Evolutionary conservation across 2,329 filamentous ascomycete genomes (phyloP).

Genomic region (Nigrograna mackinnonii): DNA sequence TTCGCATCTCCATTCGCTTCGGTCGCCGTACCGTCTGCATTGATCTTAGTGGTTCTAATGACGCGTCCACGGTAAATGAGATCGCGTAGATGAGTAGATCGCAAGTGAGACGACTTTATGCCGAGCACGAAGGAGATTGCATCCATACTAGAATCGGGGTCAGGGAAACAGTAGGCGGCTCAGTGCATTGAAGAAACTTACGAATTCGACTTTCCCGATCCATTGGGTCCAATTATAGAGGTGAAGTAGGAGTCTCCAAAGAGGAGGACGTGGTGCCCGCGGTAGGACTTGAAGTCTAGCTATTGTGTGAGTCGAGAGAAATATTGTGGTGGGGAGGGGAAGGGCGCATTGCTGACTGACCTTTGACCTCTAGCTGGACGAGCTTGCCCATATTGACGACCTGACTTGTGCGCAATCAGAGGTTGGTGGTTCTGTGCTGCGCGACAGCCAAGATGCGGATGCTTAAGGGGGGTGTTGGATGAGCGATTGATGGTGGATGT

Average conservation of each 20-base stretch:
- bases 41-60: slow-evolving; percentile 88
- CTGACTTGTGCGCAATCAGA: too few species aligned
- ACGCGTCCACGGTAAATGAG: slow-evolving; percentile 95
- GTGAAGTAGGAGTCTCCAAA: slow-evolving; percentile 99
- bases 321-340: neutral
- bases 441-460: too few species aligned
- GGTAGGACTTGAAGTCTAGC: slow-evolving; percentile 99
- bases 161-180: neutral
- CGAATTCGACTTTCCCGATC: slow-evolving; percentile 99
- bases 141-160: slow-evolving; percentile 73
- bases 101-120: slow-evolving; percentile 97
- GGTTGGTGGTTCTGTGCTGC: too few species aligned
- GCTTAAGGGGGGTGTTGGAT: slow-evolving; percentile 2
- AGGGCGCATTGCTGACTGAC: slow-evolving; percentile 65
- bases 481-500: slow-evolving; percentile 4
- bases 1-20: slow-evolving; percentile 42
- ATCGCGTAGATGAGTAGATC: slow-evolving; percentile 90
- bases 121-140: slow-evolving; percentile 98
- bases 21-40: slow-evolving; percentile 81
- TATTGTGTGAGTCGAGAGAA: slow-evolving; percentile 9
- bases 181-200: slow-evolving; percentile 50
- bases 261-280: slow-evolving; percentile 89
- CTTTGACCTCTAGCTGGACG: slow-evolving; percentile 90
- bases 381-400: slow-evolving; percentile 81
- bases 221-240: slow-evolving; percentile 99